A percentile compares a stretch with the other conserved stretches of the same genome.
Conservation (phyloP, 352 stramenopile genomes). For the Blastocystis hominis region DNA sequence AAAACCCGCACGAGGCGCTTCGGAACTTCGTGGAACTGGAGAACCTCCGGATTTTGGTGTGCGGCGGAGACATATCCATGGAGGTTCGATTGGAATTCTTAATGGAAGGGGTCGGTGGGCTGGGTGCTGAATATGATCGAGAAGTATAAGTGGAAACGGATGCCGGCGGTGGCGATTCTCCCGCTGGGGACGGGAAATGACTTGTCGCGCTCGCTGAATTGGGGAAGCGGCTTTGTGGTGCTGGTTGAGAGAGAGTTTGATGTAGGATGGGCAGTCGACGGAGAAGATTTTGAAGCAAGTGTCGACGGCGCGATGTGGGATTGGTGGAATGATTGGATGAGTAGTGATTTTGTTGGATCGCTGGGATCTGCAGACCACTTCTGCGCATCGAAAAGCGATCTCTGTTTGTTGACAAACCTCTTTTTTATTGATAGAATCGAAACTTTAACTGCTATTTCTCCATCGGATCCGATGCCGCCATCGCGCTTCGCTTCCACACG, state of each 20-base stretch:
- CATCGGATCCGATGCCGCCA: conserved; percentile 77
- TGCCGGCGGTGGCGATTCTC: conserved; percentile 82
- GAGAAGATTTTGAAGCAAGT: conserved; percentile 23
- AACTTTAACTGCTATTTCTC: conserved; percentile 67
- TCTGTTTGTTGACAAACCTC: neutral
- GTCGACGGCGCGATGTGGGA: neutral
- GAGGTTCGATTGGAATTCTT: neutral
- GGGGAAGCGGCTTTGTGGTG: conserved; percentile 73
- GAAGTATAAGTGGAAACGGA: conserved; percentile 64
- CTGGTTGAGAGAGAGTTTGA: neutral
- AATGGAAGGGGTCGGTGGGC: conserved; percentile 24
- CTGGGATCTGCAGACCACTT: conserved; percentile 6
- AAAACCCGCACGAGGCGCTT: conserved; percentile 78
- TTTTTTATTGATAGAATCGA: conserved; percentile 61
- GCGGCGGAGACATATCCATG: conserved; percentile 76
- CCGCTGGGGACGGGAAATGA: conserved; percentile 89
- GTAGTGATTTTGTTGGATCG: conserved; percentile 37
- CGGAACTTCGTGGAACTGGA: conserved; percentile 77
- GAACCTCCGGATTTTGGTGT: conserved; percentile 80
- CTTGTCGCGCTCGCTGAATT: conserved; percentile 78
- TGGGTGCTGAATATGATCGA: conserved; percentile 68
- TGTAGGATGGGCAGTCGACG: conserved; percentile 7
- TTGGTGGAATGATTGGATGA: neutral
- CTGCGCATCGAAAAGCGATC: neutral
- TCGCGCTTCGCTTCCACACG: conserved; percentile 78